Evolutionary conservation across 129 eudicot species (phyloP), one percentile per base, ranked within the genome.

Genomic region (Heracleum sosnowskyi): DNA sequence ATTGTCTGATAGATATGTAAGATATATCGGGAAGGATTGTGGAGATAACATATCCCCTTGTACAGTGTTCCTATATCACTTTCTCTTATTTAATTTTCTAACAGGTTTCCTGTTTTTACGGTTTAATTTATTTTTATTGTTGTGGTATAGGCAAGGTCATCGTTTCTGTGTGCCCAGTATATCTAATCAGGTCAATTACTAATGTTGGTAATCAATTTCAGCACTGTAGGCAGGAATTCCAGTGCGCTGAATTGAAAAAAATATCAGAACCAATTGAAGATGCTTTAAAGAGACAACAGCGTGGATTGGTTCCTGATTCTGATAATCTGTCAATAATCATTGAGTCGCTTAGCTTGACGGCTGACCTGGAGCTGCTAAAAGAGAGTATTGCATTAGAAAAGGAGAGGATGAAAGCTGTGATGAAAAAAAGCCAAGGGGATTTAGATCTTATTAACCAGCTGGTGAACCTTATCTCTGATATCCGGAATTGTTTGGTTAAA

Each of bases 381-480:
- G 99, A 95, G 86, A 81, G 84, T 69, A 87, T 95, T 71, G 92
- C 96, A 7, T 77, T 95, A 4, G 96, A 95, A 81, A 90, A 88
- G 85, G 94, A 91, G 88, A 81, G 81, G 42, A 34, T 83, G 79
- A 85, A 78, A 76, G 84, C 84, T 16, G 78, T 84, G 72, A 86
- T 63, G 8, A 81, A 80, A 20, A 26, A 74, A 29, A 71, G 41
- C 69, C 73, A 78, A 26, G 85, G 74, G 37, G 88, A 86, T 57
- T 26, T 64, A 7, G 86, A 85, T 81, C 84, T 81, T 78, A 79
- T 86, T 22, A 78, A 62, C 66, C 86, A 74, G 37, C 74, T 78
- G 20, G 13, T 86, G 3, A 81, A 86, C 71, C 89, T 96, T 53
- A 55, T 96, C 69, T 82, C 88, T 37, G 91, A 86, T 73, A 82